A percentile compares a stretch with the other conserved stretches of the same genome.
These are phyloP conservation scores for Epichloe uncinata DNA, from an alignment of 2,329 filamentous ascomycete genomes.

Conservation along the genomic window DNA sequence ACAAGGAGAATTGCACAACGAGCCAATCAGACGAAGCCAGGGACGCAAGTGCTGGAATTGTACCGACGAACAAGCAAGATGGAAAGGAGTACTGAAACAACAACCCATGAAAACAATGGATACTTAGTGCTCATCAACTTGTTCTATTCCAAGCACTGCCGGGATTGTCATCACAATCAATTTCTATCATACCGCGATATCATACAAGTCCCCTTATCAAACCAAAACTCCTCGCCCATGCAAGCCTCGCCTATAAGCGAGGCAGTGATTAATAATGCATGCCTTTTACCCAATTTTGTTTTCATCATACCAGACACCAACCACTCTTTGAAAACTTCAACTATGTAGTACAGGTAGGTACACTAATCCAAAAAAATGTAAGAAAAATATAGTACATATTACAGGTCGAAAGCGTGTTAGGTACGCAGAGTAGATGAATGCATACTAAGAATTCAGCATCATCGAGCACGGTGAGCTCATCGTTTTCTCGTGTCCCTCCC, in stretches of 20 bases:
- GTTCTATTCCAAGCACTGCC: neutral
- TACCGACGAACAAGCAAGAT: too few species aligned
- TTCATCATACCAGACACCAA: neutral
- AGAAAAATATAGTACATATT: neutral
- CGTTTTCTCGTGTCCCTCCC: conserved; percentile 44
- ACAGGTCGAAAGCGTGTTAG: neutral
- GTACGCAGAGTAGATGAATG: too few species aligned
- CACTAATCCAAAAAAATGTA: conserved; percentile 4
- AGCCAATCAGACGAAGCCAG: too few species aligned
- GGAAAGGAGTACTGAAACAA: too few species aligned
- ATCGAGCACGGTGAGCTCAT: conserved; percentile 9
- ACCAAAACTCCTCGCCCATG: neutral
- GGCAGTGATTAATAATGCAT: neutral
- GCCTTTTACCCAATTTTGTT: neutral
- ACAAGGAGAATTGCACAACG: too few species aligned
- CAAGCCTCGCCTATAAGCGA: neutral
- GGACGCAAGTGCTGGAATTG: too few species aligned
- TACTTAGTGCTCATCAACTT: too few species aligned
- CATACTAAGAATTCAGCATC: neutral
- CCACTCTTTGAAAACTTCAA: neutral
- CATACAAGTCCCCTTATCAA: neutral
- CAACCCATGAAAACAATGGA: too few species aligned
- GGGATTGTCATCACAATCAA: too few species aligned
- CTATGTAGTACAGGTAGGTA: conserved; percentile 1
- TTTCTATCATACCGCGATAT: neutral